Percentiles rank a stretch among this genome's conserved stretches.
phyloP scores from a whole-genome alignment of 2,329 filamentous ascomycete genomes.

The Endoconidiophora laricicola region DNA sequence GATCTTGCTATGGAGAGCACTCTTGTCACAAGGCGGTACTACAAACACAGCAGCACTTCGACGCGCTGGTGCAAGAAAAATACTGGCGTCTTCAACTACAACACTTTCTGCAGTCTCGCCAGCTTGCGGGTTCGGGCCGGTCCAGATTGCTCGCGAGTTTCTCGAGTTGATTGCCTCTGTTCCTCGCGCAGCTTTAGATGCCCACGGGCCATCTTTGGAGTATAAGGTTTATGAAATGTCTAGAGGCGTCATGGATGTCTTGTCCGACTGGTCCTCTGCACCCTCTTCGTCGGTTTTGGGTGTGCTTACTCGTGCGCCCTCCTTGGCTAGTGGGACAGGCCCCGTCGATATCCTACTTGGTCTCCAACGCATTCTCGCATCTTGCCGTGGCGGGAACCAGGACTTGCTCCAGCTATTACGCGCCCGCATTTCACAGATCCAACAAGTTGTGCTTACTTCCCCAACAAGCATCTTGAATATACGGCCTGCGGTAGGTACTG shows the following conservation, averaged over 20 bases:
- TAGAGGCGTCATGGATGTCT: conserved; percentile 26
- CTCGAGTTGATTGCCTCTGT: conserved; percentile 26
- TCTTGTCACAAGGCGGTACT: conserved; percentile 21
- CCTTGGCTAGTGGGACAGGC: conserved; percentile 12
- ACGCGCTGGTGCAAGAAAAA: conserved; percentile 1
- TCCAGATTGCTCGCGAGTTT: conserved; percentile 30
- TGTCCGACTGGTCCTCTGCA: conserved; percentile 15
- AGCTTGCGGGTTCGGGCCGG: conserved; percentile 19
- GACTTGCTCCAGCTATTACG: conserved; percentile 23
- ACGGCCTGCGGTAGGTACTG: too few relatives aligned
- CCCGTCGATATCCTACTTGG: conserved; percentile 23
- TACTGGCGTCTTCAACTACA: not conserved
- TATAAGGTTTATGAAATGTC: conserved; percentile 32
- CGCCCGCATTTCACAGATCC: conserved; percentile 16
- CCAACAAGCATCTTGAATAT: not conserved
- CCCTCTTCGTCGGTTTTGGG: not conserved
- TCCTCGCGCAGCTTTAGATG: conserved; percentile 30
- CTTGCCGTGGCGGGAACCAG: conserved; percentile 27
- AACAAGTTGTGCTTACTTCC: not conserved
- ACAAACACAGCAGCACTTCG: conserved; percentile 11
- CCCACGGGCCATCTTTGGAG: conserved; percentile 32
- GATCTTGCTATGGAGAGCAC: conserved; percentile 29
- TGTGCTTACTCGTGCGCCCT: not conserved
- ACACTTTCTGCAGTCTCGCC: not conserved
- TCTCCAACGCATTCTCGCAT: conserved; percentile 25